phyloP scores from a whole-genome alignment of 352 stramenopile genomes.

The Globisporangium barbulae region DNA sequence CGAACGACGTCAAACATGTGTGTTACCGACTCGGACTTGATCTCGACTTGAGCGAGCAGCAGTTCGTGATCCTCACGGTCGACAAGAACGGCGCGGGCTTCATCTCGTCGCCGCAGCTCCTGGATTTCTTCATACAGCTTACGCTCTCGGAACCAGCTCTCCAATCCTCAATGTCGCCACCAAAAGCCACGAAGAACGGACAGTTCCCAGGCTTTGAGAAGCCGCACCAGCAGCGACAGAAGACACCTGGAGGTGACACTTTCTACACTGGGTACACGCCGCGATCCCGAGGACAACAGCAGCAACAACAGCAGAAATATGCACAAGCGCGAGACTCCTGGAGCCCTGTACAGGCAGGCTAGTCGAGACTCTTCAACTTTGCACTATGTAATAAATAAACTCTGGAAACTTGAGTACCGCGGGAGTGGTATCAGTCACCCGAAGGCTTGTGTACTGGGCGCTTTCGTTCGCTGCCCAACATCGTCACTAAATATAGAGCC shows the following conservation, averaged over 20 bases:
- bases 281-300: conserved; percentile 1
- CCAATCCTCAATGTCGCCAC: background rate
- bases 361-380: background rate
- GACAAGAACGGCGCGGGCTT: conserved; percentile 54
- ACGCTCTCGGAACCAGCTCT: conserved; percentile 11
- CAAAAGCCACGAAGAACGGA: conserved; percentile 6
- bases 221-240: background rate
- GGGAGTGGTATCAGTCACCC: background rate
- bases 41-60: conserved; percentile 57
- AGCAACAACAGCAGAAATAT: conserved; percentile 1
- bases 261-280: conserved; percentile 5
- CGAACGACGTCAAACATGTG: conserved; percentile 65
- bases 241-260: background rate
- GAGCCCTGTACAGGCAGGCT: conserved; percentile 16
- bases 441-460: background rate
- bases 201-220: conserved; percentile 6
- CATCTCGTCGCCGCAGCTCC: conserved; percentile 54
- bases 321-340: conserved; percentile 6
- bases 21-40: conserved; percentile 69
- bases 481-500: background rate
- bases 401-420: background rate
- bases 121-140: conserved; percentile 57
- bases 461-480: background rate
- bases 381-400: background rate
- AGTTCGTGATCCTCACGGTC: conserved; percentile 46